Conservation (phyloP, 495 filamentous ascomycete species). For the Neurospora tetraspora region DNA sequence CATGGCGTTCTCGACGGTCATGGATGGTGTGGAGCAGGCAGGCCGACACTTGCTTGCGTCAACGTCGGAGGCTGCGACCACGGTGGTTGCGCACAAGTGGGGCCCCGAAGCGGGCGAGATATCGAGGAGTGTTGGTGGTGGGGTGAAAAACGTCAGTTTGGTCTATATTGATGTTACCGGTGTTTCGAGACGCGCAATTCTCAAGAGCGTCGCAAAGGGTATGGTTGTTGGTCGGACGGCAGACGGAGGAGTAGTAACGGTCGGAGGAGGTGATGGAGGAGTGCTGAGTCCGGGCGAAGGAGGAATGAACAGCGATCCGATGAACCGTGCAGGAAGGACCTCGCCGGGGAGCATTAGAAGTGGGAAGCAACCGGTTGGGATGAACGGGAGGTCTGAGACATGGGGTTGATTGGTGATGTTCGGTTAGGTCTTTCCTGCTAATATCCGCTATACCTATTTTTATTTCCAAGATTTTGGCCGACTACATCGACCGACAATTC, state of each 20-base stretch:
- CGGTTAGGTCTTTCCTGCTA: background rate
- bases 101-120: conserved; percentile 74
- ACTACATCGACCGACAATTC: background rate
- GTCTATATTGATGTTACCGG: conserved; percentile 97
- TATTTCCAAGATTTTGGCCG: background rate
- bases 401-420: background rate
- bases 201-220: conserved; percentile 93
- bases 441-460: background rate
- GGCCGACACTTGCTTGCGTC: conserved; percentile 64
- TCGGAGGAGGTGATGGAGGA: conserved; percentile 62
- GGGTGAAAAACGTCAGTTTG: conserved; percentile 88
- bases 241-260: conserved; percentile 77
- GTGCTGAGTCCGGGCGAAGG: conserved; percentile 9
- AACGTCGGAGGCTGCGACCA: conserved; percentile 63
- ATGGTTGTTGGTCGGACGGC: conserved; percentile 89
- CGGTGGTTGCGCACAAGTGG: conserved; percentile 74
- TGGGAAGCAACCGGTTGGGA: conserved; percentile 15
- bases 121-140: conserved; percentile 62
- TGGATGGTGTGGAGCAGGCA: conserved; percentile 83
- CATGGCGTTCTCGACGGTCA: conserved; percentile 93
- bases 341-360: conserved; percentile 11
- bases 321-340: conserved; percentile 1
- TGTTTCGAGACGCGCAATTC: conserved; percentile 75
- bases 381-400: conserved; percentile 8
- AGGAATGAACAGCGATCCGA: background rate